phyloP scores from a whole-genome alignment of 2,329 filamentous ascomycete genomes.

The Cladophialophora chaetospira region DNA sequence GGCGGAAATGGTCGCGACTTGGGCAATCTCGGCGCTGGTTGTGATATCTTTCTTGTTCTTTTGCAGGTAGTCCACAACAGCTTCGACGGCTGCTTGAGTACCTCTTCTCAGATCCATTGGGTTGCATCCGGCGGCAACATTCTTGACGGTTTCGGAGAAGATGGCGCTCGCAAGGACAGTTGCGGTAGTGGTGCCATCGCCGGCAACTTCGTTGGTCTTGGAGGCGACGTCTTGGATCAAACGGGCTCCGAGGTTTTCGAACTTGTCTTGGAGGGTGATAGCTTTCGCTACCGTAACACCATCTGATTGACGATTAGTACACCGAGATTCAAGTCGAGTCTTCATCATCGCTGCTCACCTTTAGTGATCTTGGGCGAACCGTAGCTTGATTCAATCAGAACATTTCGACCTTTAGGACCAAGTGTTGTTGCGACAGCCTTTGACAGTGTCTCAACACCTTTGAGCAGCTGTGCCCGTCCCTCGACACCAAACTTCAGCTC shows the following conservation, averaged over 20 bases:
- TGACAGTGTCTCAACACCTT: slow-evolving; percentile 94
- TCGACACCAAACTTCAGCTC: slow-evolving; percentile 99
- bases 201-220: slow-evolving; percentile 98
- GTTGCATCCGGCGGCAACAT: slow-evolving; percentile 98
- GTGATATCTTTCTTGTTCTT: slow-evolving; percentile 98
- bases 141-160: slow-evolving; percentile 99
- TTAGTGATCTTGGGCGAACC: slow-evolving; percentile 99
- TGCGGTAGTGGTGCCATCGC: slow-evolving; percentile 97
- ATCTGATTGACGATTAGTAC: slow-evolving; percentile 54
- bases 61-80: slow-evolving; percentile 91
- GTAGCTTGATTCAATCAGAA: slow-evolving; percentile 97
- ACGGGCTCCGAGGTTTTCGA: slow-evolving; percentile 97
- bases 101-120: slow-evolving; percentile 98
- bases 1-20: slow-evolving; percentile 97
- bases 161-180: slow-evolving; percentile 96
- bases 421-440: slow-evolving; percentile 95
- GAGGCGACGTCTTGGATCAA: slow-evolving; percentile 97
- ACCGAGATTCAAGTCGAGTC: not conserved
- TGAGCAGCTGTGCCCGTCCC: slow-evolving; percentile 81
- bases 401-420: slow-evolving; percentile 97
- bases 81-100: slow-evolving; percentile 93
- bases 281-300: slow-evolving; percentile 89
- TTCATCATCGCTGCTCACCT: slow-evolving; percentile 60
- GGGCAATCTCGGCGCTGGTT: slow-evolving; percentile 92
- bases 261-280: slow-evolving; percentile 94